Percentiles rank a stretch among this genome's conserved stretches.
These are phyloP conservation scores for Clathrospora elynae DNA, from an alignment of 2,329 filamentous ascomycete genomes.

Conservation along the genomic window DNA sequence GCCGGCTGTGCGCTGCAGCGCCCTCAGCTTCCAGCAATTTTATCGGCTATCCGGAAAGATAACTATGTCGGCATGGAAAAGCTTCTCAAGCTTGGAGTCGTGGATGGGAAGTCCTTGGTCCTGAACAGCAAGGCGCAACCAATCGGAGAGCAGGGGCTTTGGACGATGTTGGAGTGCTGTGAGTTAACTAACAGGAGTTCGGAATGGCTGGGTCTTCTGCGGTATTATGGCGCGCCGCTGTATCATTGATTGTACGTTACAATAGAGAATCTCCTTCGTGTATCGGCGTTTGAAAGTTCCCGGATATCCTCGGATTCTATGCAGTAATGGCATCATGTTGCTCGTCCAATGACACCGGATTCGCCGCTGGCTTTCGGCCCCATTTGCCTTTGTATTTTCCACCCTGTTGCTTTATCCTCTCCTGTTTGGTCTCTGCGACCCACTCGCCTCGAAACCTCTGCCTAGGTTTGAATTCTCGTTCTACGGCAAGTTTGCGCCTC, in stretches of 20 bases:
- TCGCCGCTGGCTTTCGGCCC: slow-evolving; percentile 18
- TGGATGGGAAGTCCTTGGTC: slow-evolving; percentile 19
- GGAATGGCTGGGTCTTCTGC: slow-evolving; percentile 27
- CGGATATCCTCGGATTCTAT: no score
- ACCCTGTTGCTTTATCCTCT: slow-evolving; percentile 38
- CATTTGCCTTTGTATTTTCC: slow-evolving; percentile 36
- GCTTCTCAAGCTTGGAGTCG: slow-evolving; percentile 17
- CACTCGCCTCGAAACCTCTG: slow-evolving; percentile 40
- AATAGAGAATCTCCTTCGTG: no score
- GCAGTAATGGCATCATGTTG: no score
- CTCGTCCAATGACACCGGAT: no score
- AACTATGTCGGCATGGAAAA: slow-evolving; percentile 26
- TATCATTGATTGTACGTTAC: slow-evolving; percentile 18
- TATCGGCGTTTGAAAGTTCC: no score
- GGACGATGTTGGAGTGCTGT: slow-evolving; percentile 28
- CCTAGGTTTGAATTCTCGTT: slow-evolving; percentile 17
- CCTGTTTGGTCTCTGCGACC: slow-evolving; percentile 33
- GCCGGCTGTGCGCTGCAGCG: slow-evolving; percentile 16
- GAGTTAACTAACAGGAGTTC: slow-evolving; percentile 23
- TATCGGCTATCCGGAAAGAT: slow-evolving; percentile 24
- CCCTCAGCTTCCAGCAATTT: slow-evolving; percentile 21
- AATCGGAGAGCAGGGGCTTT: slow-evolving; percentile 18
- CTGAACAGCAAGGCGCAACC: slow-evolving; percentile 27
- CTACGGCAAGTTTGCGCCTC: slow-evolving; percentile 17
- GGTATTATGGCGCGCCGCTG: slow-evolving; percentile 23